Evolutionary conservation across 768 basidiomycete species (phyloP).

Genomic region (Multifurca ochricompacta): DNA sequence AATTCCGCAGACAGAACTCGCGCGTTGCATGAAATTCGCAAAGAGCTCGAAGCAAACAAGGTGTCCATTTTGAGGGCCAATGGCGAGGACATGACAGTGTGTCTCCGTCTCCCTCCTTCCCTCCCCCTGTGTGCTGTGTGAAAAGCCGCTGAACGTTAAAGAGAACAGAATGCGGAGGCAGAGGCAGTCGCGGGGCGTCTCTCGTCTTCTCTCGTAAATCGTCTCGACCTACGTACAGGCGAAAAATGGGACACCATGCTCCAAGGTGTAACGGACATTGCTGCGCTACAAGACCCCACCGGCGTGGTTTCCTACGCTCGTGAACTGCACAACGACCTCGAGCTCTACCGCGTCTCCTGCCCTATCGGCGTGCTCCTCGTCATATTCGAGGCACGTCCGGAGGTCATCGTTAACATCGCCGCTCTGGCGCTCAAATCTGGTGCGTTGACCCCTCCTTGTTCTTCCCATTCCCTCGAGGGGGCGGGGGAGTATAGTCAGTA

Average conservation of each 20-base stretch:
- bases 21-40: slow-evolving; percentile 64
- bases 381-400: slow-evolving; percentile 95
- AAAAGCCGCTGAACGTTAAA: slow-evolving; percentile 25
- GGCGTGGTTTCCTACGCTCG: slow-evolving; percentile 82
- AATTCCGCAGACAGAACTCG: slow-evolving; percentile 54
- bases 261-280: slow-evolving; percentile 83
- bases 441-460: slow-evolving; percentile 24
- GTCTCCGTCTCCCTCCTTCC: slow-evolving; percentile 24
- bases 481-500: no score
- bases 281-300: slow-evolving; percentile 76
- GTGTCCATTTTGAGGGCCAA: slow-evolving; percentile 75
- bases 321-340: slow-evolving; percentile 79
- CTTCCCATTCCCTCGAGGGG: no score
- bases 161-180: slow-evolving; percentile 70
- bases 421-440: slow-evolving; percentile 95
- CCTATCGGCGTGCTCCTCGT: slow-evolving; percentile 94
- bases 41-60: slow-evolving; percentile 57
- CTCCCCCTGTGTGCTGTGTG: no score
- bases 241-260: slow-evolving; percentile 97
- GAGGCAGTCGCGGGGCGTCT: slow-evolving; percentile 62
- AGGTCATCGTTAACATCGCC: slow-evolving; percentile 97
- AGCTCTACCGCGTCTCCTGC: slow-evolving; percentile 90
- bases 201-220: slow-evolving; percentile 73
- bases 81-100: slow-evolving; percentile 56
- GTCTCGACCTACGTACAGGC: slow-evolving; percentile 67